phyloP scores from a whole-genome alignment of 2,329 filamentous ascomycete genomes.

The Exophiala xenobiotica region DNA sequence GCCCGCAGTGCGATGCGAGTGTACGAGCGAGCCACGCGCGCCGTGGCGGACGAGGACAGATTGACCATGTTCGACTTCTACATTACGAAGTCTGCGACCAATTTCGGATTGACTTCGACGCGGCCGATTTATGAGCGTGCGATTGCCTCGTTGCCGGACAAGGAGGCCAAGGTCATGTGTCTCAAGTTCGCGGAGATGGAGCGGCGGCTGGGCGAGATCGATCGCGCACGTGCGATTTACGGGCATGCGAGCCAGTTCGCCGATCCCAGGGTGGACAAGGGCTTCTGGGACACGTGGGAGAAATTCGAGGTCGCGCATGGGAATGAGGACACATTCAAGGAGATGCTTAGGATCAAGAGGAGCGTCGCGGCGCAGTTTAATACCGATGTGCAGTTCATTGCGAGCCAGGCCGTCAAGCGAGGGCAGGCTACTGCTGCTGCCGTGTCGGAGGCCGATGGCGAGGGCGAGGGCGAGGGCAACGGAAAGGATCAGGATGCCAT shows the following conservation, averaged over 20 bases:
- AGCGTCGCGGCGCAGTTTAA: conserved; percentile 98
- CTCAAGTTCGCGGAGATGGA: conserved; percentile 99
- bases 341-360: conserved; percentile 96
- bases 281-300: conserved; percentile 97
- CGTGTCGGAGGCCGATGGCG: conserved; percentile 45
- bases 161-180: conserved; percentile 95
- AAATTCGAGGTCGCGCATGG: conserved; percentile 95
- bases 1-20: conserved; percentile 98
- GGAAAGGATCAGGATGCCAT: conserved; percentile 83
- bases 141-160: conserved; percentile 88
- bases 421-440: conserved; percentile 56
- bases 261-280: conserved; percentile 84
- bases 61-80: conserved; percentile 99
- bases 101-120: conserved; percentile 94
- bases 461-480: conserved; percentile 47
- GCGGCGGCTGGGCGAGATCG: conserved; percentile 84
- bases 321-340: conserved; percentile 98
- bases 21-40: conserved; percentile 92
- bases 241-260: conserved; percentile 96
- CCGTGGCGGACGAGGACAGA: conserved; percentile 90
- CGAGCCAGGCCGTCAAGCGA: conserved; percentile 86
- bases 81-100: conserved; percentile 96
- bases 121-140: conserved; percentile 94
- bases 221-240: conserved; percentile 91
- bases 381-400: conserved; percentile 98